phyloP scores from a whole-genome alignment of 768 basidiomycete species.

The Pleurotus ostreatus region DNA sequence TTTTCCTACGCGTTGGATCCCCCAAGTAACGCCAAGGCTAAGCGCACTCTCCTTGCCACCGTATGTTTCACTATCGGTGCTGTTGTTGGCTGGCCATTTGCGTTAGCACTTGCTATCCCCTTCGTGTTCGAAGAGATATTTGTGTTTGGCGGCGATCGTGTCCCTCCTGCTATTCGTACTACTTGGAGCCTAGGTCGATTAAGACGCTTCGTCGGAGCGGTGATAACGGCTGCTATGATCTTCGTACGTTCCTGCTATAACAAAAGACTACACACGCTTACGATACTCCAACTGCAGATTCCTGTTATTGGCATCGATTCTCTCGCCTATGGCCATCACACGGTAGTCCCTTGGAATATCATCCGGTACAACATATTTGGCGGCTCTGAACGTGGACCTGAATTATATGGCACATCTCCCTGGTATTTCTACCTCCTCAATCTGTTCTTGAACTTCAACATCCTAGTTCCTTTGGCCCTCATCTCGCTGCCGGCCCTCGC shows the following conservation, averaged over 20 bases:
- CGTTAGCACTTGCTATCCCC: conserved; percentile 82
- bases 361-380: conserved; percentile 91
- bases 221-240: conserved; percentile 52
- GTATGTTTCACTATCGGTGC: conserved; percentile 75
- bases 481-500: conserved; percentile 73
- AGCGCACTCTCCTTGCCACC: conserved; percentile 62
- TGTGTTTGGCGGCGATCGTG: conserved; percentile 64
- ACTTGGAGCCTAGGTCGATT: conserved; percentile 64
- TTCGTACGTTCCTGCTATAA: conserved; percentile 42
- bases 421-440: conserved; percentile 86
- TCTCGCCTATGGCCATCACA: conserved; percentile 75
- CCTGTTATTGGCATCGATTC: conserved; percentile 85
- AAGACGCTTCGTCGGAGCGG: conserved; percentile 50
- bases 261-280: background rate
- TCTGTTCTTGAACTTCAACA: conserved; percentile 92
- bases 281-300: conserved; percentile 44
- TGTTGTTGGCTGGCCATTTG: conserved; percentile 95
- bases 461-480: conserved; percentile 76
- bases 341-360: conserved; percentile 90
- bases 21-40: conserved; percentile 45
- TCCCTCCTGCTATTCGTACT: conserved; percentile 36
- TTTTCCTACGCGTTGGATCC: conserved; percentile 65
- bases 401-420: conserved; percentile 89
- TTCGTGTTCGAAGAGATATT: conserved; percentile 91
- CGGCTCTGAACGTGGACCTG: conserved; percentile 73